Conservation (phyloP, 495 filamentous ascomycete species). For the Penicillium pulvis region DNA sequence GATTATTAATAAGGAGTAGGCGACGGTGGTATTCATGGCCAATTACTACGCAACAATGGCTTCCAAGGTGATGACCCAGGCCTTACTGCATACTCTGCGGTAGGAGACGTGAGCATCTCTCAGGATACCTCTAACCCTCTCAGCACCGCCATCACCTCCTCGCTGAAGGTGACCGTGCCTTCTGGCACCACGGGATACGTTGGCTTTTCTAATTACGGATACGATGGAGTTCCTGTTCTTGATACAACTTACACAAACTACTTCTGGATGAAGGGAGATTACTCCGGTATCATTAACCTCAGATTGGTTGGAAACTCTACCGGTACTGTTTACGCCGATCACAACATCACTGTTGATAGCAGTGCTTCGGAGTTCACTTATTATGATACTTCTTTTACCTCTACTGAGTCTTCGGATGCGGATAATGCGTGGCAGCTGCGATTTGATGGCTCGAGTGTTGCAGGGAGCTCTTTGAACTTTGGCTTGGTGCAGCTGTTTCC, state of each 20-base stretch:
- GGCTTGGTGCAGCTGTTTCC: slow-evolving; percentile 68
- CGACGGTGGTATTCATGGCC: slow-evolving; percentile 76
- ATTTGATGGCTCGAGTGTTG: slow-evolving; percentile 51
- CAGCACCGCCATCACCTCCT: slow-evolving; percentile 55
- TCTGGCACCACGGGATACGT: slow-evolving; percentile 39
- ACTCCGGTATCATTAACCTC: slow-evolving; percentile 29
- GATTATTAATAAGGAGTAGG: slow-evolving; percentile 16
- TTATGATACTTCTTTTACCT: slow-evolving; percentile 37
- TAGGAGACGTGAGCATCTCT: slow-evolving; percentile 53
- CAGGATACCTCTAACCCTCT: slow-evolving; percentile 54
- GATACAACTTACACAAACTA: slow-evolving; percentile 50
- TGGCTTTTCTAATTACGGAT: slow-evolving; percentile 62
- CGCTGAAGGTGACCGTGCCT: slow-evolving; percentile 55
- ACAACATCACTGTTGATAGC: slow-evolving; percentile 38
- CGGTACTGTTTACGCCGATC: slow-evolving; percentile 36
- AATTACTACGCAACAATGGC: slow-evolving; percentile 71
- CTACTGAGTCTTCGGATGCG: slow-evolving; percentile 53
- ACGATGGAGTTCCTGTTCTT: slow-evolving; percentile 60
- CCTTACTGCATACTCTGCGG: slow-evolving; percentile 56
- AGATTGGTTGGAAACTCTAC: slow-evolving; percentile 36
- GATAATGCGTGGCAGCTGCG: slow-evolving; percentile 68
- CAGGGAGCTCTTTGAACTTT: slow-evolving; percentile 57
- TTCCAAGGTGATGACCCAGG: slow-evolving; percentile 58
- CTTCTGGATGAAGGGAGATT: slow-evolving; percentile 58
- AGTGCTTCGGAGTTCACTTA: slow-evolving; percentile 29